phyloP scores from a whole-genome alignment of 805 yeast genomes.

The Barnettozyma botsteinii region DNA sequence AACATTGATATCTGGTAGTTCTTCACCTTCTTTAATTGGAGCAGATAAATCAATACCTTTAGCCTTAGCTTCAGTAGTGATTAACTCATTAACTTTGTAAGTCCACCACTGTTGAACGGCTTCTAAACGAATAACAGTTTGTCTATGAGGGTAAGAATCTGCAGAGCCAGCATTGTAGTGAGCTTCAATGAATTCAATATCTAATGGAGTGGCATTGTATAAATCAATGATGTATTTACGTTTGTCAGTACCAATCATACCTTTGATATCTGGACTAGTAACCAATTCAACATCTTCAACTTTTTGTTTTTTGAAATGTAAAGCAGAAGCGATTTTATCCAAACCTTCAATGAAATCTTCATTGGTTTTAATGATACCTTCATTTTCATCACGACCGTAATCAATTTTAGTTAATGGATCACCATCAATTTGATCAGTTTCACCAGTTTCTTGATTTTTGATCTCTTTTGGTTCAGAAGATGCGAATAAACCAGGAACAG shows the following conservation, averaged over 20 bases:
- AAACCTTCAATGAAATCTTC: slow-evolving; percentile 50
- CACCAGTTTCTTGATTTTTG: slow-evolving; percentile 37
- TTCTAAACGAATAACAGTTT: slow-evolving; percentile 75
- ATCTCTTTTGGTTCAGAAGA: slow-evolving; percentile 34
- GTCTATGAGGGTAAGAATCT: slow-evolving; percentile 71
- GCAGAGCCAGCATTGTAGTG: slow-evolving; percentile 38
- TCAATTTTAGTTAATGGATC: slow-evolving; percentile 26
- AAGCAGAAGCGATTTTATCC: slow-evolving; percentile 57
- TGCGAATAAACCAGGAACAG: slow-evolving; percentile 74
- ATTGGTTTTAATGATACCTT: slow-evolving; percentile 42
- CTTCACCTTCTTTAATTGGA: slow-evolving; percentile 27
- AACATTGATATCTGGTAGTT: slow-evolving; percentile 45
- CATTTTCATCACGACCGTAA: slow-evolving; percentile 71
- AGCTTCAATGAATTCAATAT: slow-evolving; percentile 67
- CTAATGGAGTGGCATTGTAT: slow-evolving; percentile 79
- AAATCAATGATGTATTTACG: slow-evolving; percentile 81
- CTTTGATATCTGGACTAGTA: slow-evolving; percentile 77
- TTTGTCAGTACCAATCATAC: slow-evolving; percentile 78
- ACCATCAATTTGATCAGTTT: slow-evolving; percentile 30
- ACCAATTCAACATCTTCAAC: slow-evolving; percentile 47
- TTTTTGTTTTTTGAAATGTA: slow-evolving; percentile 71
- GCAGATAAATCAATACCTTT: slow-evolving; percentile 22
- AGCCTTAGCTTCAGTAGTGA: slow-evolving; percentile 30
- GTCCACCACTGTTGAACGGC: slow-evolving; percentile 91
- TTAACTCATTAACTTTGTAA: slow-evolving; percentile 44